Conservation (phyloP, 306 rosid genomes). For the cucumber (Cucumis sativus) region DNA sequence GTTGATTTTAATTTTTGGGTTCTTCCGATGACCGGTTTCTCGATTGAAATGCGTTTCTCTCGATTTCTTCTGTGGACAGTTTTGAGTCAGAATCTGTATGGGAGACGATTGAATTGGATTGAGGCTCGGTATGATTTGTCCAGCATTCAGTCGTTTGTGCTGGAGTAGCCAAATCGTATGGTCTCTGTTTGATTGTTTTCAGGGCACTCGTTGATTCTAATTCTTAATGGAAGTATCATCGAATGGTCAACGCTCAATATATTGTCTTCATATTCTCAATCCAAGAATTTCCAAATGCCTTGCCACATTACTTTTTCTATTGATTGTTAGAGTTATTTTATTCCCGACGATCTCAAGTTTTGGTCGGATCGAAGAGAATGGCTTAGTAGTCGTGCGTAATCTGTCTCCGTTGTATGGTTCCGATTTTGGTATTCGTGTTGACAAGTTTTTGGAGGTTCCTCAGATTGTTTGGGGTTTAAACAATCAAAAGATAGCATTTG, state of each 20-base stretch:
- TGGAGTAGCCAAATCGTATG: background rate
- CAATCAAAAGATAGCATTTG: conserved; percentile 90
- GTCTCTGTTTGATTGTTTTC: background rate
- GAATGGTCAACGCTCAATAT: conserved; percentile 23
- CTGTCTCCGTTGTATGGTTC: conserved; percentile 15
- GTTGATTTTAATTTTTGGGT: background rate
- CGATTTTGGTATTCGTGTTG: conserved; percentile 25
- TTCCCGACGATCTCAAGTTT: conserved; percentile 30
- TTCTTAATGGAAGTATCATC: conserved; percentile 38
- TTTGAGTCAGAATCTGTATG: background rate
- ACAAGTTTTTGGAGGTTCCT: conserved; percentile 70
- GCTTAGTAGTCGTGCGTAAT: conserved; percentile 21
- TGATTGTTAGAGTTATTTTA: conserved; percentile 47
- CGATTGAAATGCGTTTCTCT: background rate
- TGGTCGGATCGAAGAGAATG: conserved; percentile 28
- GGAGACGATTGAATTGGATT: background rate
- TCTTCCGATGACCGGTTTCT: background rate
- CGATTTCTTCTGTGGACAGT: background rate
- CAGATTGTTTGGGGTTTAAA: conserved; percentile 90
- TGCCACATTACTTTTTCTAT: conserved; percentile 26
- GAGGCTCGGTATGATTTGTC: conserved; percentile 4
- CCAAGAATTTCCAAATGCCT: conserved; percentile 50
- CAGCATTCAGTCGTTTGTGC: conserved; percentile 4
- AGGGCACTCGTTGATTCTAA: background rate
- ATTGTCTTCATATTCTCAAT: conserved; percentile 27